A percentile compares a stretch with the other conserved stretches of the same genome.
phyloP scores from a whole-genome alignment of 257 asterid genomes.

The Scutellaria barbata region DNA sequence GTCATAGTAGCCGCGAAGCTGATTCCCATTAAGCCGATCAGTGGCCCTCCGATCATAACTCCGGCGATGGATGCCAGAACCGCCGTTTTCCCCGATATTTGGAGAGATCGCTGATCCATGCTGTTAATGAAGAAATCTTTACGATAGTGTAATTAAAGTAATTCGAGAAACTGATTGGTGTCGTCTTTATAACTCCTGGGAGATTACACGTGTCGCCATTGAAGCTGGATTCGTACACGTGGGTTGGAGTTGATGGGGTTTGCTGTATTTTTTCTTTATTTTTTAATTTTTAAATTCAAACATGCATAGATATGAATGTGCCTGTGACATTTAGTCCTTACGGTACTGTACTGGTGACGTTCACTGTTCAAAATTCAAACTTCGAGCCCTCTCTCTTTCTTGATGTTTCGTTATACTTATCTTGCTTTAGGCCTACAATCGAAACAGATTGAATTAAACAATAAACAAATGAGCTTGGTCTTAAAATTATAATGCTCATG shows the following conservation, averaged over 20 bases:
- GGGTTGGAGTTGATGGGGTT: background rate
- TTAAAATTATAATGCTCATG: too few relatives aligned
- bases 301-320: too few relatives aligned
- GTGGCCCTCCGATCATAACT: constrained; percentile 30
- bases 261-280: too few relatives aligned
- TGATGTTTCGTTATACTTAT: too few relatives aligned
- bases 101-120: background rate
- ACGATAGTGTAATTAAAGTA: background rate
- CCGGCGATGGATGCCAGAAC: constrained; percentile 18
- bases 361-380: too few relatives aligned
- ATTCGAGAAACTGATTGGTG: background rate
- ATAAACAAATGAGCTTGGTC: too few relatives aligned
- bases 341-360: background rate
- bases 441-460: too few relatives aligned
- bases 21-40: constrained; percentile 28
- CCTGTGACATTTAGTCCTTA: too few relatives aligned
- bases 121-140: background rate
- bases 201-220: constrained; percentile 20
- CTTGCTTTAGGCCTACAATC: too few relatives aligned
- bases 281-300: too few relatives aligned
- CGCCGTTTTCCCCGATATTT: constrained; percentile 14
- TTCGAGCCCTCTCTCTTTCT: too few relatives aligned
- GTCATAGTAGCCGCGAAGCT: constrained; percentile 15
- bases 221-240: background rate
- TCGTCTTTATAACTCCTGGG: constrained; percentile 10